Base-by-base conservation (phyloP, 2,329 filamentous ascomycete genomes). In the Orbilia javanica region DNA sequence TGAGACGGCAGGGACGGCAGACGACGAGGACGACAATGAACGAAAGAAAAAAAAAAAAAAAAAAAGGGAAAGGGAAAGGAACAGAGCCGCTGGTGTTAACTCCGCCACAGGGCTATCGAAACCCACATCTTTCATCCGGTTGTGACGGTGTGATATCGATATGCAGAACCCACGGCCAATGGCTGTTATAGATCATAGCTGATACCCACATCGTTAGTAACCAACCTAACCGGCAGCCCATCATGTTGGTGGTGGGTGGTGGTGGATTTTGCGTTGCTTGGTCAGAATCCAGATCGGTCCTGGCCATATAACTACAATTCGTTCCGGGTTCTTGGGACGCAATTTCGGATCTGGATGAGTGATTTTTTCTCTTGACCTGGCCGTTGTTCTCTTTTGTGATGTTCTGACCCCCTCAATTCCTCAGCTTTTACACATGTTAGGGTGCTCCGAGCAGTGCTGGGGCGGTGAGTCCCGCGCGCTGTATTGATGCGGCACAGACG, bases 401-500 rank as follows among this genome's bases (percentile, higher is more conserved):
- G 66, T 73, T 7, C 13, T 39, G 29, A 44, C 10, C 36, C 62
- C 20, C 31, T 34, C 15, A 36, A 66, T 50, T 46, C 62, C 48
- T 60, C 39, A 48, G 66, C 39, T 48, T 57, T 55, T 73, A 62
- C 69, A 73, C 39, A 65, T 42, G 48, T 39, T 18, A 55, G 5
- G n/a, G 42, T 44, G n/a, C n/a, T n/a, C n/a, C n/a, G 15, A 39
- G 44, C 53, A 25, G 46, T 55, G 46, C 39, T 60, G 63, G 39
- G 66, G 73, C 66, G 60, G 66, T 71, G 73, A 63, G 52, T 64
- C 66, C 72, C 53, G 55, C 55, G 63, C 65, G 60, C 55, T 63
- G 73, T 63, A 67, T 29, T 27, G 27, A 18, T 62, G 73, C 62
- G 73, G 73, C 73, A 77, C 73, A 70, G 60, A 66, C 72, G 65